These are phyloP conservation scores for Calcarisporium arbuscula DNA, from an alignment of 2,329 filamentous ascomycete species.

Conservation along the genomic window DNA sequence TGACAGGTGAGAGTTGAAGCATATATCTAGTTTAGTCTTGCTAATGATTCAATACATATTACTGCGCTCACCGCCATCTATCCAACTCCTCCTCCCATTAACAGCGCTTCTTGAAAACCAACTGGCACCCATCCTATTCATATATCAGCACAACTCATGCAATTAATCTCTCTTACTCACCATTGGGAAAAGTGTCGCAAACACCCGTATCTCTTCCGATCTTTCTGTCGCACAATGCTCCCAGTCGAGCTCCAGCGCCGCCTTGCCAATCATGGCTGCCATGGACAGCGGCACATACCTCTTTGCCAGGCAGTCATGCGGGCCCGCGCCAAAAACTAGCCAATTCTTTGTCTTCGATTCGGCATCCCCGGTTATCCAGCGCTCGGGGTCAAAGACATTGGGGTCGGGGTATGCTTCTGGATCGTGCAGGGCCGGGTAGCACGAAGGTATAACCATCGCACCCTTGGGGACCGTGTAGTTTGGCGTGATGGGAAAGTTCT, in stretches of 20 bases:
- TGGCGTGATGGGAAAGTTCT: conserved; percentile 38
- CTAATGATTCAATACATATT: too few relatives aligned
- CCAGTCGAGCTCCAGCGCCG: conserved; percentile 43
- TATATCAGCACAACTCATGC: too few relatives aligned
- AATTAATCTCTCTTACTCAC: too few relatives aligned
- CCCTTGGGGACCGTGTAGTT: conserved; percentile 44
- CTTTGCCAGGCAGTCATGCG: conserved; percentile 44
- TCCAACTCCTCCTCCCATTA: too few relatives aligned
- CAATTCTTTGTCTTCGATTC: conserved; percentile 45
- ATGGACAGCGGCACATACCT: conserved; percentile 44
- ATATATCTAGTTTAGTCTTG: too few relatives aligned
- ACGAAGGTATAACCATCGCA: conserved; percentile 43
- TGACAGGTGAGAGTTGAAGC: too few relatives aligned
- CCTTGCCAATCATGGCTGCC: conserved; percentile 48
- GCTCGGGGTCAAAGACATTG: conserved; percentile 41
- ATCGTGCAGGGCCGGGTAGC: conserved; percentile 45
- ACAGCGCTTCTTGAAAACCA: conserved; percentile 63
- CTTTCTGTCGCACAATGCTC: conserved; percentile 38
- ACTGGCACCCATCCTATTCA: conserved; percentile 72
- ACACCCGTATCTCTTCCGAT: conserved; percentile 45
- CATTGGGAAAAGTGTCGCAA: conserved; percentile 43
- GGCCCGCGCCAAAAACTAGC: conserved; percentile 45
- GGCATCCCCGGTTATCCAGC: conserved; percentile 46
- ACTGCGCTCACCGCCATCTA: too few relatives aligned
- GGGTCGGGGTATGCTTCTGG: conserved; percentile 40